A percentile compares a stretch with the other conserved stretches of the same genome.
Evolutionary conservation across 2,329 filamentous ascomycete species (phyloP).

Genomic region (Dactylellina cionopaga): DNA sequence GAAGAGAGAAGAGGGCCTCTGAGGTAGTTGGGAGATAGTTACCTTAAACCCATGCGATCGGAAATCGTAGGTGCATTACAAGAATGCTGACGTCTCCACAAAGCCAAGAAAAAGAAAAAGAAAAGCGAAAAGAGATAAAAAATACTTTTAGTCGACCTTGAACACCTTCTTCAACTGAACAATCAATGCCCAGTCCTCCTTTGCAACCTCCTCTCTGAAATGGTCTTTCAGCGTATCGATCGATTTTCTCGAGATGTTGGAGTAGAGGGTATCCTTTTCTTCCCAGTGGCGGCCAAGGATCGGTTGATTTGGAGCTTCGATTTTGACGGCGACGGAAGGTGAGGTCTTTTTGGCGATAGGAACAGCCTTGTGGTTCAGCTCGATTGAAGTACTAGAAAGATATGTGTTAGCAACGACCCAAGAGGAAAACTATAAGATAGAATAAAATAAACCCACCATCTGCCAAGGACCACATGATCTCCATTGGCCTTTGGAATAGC

Average conservation of each 20-base stretch:
- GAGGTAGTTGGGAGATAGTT: too few relatives aligned
- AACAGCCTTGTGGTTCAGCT: slow-evolving; percentile 96
- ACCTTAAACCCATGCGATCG: too few relatives aligned
- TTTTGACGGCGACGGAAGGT: slow-evolving; percentile 97
- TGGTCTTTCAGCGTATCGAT: slow-evolving; percentile 98
- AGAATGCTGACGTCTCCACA: not conserved
- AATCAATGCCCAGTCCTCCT: slow-evolving; percentile 94
- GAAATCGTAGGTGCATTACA: too few relatives aligned
- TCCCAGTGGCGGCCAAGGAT: slow-evolving; percentile 94
- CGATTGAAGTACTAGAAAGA: slow-evolving; percentile 80
- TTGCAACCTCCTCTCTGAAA: slow-evolving; percentile 85
- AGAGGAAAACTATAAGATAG: slow-evolving; percentile 4
- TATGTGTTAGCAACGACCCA: slow-evolving; percentile 55
- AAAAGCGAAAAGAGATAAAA: not conserved
- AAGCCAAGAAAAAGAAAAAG: not conserved
- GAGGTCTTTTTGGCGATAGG: slow-evolving; percentile 92
- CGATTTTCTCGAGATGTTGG: slow-evolving; percentile 82
- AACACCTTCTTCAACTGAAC: slow-evolving; percentile 95
- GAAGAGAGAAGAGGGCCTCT: too few relatives aligned
- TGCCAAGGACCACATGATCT: slow-evolving; percentile 83
- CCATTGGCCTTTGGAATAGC: slow-evolving; percentile 86
- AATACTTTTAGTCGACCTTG: slow-evolving; percentile 73
- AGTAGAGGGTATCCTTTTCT: slow-evolving; percentile 88
- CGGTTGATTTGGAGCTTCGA: slow-evolving; percentile 92
- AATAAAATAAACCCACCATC: slow-evolving; percentile 76